Percentiles rank a stretch among this genome's conserved stretches.
Evolutionary conservation across 2,329 filamentous ascomycete species (phyloP).

Genomic region (Phaeosphaeriaceae sp.): DNA sequence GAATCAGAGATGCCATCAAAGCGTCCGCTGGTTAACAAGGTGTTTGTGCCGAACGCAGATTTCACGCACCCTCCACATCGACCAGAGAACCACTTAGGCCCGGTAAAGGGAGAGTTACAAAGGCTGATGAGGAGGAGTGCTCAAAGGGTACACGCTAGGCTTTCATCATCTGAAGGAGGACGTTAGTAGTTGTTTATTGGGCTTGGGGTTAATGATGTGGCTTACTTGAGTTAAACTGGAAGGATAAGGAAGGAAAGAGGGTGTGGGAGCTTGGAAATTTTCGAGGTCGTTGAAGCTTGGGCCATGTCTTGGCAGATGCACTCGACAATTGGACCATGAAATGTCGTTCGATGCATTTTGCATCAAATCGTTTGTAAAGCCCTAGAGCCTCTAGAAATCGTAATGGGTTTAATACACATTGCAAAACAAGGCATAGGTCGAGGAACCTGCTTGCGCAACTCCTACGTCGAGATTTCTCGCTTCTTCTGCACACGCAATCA

Average conservation of each 20-base stretch:
- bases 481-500: constrained; percentile 38
- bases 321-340: constrained; percentile 17
- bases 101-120: constrained; percentile 82
- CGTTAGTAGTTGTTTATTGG: constrained; percentile 30
- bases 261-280: constrained; percentile 36
- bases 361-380: not conserved
- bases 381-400: not conserved
- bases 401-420: constrained; percentile 33
- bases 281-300: constrained; percentile 39
- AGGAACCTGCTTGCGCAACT: constrained; percentile 29
- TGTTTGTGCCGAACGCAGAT: constrained; percentile 98
- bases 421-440: constrained; percentile 20
- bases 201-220: constrained; percentile 36
- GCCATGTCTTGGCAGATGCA: constrained; percentile 26
- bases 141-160: constrained; percentile 96
- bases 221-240: constrained; percentile 99
- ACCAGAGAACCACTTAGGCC: constrained; percentile 87
- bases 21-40: constrained; percentile 99
- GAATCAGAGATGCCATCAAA: constrained; percentile 95
- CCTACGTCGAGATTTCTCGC: constrained; percentile 44
- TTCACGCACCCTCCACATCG: constrained; percentile 78
- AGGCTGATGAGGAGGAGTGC: constrained; percentile 69
- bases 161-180: constrained; percentile 89
- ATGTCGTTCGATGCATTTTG: not conserved
- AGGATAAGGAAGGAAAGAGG: constrained; percentile 74